phyloP scores from a whole-genome alignment of 1,284 basidiomycete genomes.

The Amylostereum chailletii region DNA sequence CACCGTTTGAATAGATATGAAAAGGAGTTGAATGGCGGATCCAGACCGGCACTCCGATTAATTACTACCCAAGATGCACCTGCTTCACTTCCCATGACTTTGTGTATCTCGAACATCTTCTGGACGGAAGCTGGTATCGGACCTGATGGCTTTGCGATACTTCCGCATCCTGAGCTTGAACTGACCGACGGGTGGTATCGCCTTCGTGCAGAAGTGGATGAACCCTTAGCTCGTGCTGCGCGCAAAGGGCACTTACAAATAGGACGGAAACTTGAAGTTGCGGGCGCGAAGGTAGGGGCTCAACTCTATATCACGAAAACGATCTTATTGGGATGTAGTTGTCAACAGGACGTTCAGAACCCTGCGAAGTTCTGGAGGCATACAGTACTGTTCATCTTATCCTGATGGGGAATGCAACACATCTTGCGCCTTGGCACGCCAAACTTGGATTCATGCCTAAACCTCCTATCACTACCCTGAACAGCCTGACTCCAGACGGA shows the following conservation, averaged over 20 bases:
- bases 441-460: slow-evolving; percentile 69
- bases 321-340: slow-evolving; percentile 37
- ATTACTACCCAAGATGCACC: slow-evolving; percentile 74
- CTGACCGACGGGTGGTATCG: slow-evolving; percentile 97
- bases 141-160: slow-evolving; percentile 30
- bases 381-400: slow-evolving; percentile 61
- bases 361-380: slow-evolving; percentile 78
- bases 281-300: slow-evolving; percentile 66
- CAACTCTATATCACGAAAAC: not conserved
- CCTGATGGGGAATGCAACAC: slow-evolving; percentile 79
- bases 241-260: slow-evolving; percentile 56
- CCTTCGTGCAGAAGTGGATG: slow-evolving; percentile 71
- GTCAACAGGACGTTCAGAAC: slow-evolving; percentile 62
- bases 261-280: slow-evolving; percentile 79
- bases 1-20: slow-evolving; percentile 61
- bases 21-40: slow-evolving; percentile 73
- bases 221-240: slow-evolving; percentile 64
- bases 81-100: slow-evolving; percentile 67
- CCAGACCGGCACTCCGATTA: slow-evolving; percentile 73
- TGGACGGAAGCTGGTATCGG: slow-evolving; percentile 32
- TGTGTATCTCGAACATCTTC: slow-evolving; percentile 73
- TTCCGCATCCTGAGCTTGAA: slow-evolving; percentile 56
- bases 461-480: slow-evolving; percentile 67
- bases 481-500: slow-evolving; percentile 77
- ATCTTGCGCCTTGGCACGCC: slow-evolving; percentile 81